phyloP scores from a whole-genome alignment of 495 filamentous ascomycete genomes.

The Tricharina praecox region DNA sequence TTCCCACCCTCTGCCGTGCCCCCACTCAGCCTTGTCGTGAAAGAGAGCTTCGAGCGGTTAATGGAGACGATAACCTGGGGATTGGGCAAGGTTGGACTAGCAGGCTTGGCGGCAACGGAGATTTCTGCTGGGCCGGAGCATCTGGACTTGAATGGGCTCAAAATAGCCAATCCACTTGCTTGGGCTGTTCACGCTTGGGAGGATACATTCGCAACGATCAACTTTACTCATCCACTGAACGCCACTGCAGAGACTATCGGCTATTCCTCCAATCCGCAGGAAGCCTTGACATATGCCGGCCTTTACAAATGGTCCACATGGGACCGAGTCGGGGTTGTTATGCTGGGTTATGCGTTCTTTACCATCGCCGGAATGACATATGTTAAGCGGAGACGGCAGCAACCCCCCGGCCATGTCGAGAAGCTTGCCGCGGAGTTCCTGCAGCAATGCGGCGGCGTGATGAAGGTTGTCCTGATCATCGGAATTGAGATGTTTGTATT shows the following conservation, averaged over 20 bases:
- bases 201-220: constrained; percentile 3
- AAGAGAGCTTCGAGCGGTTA: constrained; percentile 19
- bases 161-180: constrained; percentile 16
- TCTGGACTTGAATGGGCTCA: constrained; percentile 9
- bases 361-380: constrained; percentile 60
- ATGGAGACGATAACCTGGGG: constrained; percentile 13
- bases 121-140: constrained; percentile 9
- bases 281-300: background rate
- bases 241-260: background rate
- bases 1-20: constrained; percentile 21
- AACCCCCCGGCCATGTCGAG: constrained; percentile 51
- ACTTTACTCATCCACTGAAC: constrained; percentile 4
- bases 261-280: background rate
- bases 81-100: constrained; percentile 19
- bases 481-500: constrained; percentile 98
- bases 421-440: constrained; percentile 65
- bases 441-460: constrained; percentile 82
- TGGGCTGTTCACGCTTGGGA: constrained; percentile 1
- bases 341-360: constrained; percentile 63
- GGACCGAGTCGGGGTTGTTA: constrained; percentile 39
- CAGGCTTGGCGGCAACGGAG: constrained; percentile 12
- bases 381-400: constrained; percentile 46
- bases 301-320: constrained; percentile 24
- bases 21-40: constrained; percentile 18
- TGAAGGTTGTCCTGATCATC: constrained; percentile 97